A percentile compares a stretch with the other conserved stretches of the same genome.
Evolutionary conservation across 805 yeast species (phyloP).

Genomic region (Jamesozyma gamospora): DNA sequence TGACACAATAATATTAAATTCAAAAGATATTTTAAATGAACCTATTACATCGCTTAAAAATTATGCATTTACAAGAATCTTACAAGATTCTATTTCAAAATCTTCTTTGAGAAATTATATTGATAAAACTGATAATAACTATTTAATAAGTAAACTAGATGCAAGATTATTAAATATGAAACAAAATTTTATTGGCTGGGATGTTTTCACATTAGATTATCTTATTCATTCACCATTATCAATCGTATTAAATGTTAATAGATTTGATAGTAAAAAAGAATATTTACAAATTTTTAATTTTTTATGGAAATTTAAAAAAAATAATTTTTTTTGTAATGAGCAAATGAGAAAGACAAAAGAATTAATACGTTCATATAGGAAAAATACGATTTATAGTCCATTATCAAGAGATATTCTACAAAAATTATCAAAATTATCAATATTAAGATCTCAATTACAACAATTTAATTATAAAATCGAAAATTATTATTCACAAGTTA

Average conservation of each 20-base stretch:
- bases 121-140: constrained; percentile 28
- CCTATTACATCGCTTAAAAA: constrained; percentile 58
- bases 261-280: constrained; percentile 38
- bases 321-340: constrained; percentile 40
- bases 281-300: constrained; percentile 79
- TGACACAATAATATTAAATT: constrained; percentile 49
- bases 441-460: constrained; percentile 28
- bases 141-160: constrained; percentile 51
- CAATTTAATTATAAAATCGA: constrained; percentile 29
- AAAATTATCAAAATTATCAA: constrained; percentile 24
- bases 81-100: constrained; percentile 52
- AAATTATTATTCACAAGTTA: constrained; percentile 22
- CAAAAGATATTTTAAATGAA: constrained; percentile 42
- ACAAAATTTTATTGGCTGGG: constrained; percentile 79
- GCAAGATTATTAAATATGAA: constrained; percentile 71
- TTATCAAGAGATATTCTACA: constrained; percentile 20
- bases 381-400: constrained; percentile 13
- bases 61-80: constrained; percentile 51
- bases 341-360: constrained; percentile 37
- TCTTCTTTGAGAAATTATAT: constrained; percentile 39
- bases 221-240: constrained; percentile 43
- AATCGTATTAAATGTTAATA: constrained; percentile 43
- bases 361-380: constrained; percentile 24
- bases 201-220: constrained; percentile 82
- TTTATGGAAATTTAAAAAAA: constrained; percentile 67